Evolutionary conservation across 1,139 yeast species (phyloP).

Genomic region (Zygoascus meyerae): DNA sequence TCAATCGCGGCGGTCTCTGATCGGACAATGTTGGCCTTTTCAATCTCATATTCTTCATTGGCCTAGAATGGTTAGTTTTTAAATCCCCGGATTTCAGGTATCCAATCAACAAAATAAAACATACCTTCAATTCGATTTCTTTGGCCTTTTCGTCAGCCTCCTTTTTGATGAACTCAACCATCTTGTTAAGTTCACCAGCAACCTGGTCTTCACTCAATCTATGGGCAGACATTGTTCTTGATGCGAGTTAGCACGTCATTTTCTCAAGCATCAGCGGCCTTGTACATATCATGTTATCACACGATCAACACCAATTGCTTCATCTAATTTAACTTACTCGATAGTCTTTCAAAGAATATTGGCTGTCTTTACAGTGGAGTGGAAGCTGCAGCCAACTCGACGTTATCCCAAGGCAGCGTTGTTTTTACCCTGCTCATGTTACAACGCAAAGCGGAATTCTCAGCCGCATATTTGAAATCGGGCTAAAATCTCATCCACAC

Average conservation of each 20-base stretch:
- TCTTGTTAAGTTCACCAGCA: constrained; percentile 89
- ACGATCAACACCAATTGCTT: too few species aligned
- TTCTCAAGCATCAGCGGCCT: too few species aligned
- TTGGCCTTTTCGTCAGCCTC: constrained; percentile 99
- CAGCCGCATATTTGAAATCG: too few species aligned
- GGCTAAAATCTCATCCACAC: too few species aligned
- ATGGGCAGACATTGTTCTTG: constrained; percentile 5
- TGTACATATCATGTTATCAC: too few species aligned
- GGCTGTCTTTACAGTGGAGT: not conserved
- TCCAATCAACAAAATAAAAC: constrained; percentile 12
- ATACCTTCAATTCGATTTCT: constrained; percentile 76
- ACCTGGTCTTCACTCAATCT: constrained; percentile 45
- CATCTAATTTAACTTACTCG: too few species aligned
- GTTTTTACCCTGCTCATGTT: too few species aligned
- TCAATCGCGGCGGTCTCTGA: constrained; percentile 89
- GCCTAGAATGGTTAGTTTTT: constrained; percentile 38
- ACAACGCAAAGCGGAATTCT: too few species aligned
- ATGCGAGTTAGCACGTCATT: too few species aligned
- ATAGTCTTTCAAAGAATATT: too few species aligned
- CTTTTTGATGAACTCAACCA: constrained; percentile 98
- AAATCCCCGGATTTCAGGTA: not conserved
- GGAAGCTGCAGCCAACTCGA: constrained; percentile 1
- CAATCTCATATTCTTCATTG: constrained; percentile 97
- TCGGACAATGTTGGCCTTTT: constrained; percentile 90
- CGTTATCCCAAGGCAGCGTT: too few species aligned